phyloP scores from a whole-genome alignment of 768 basidiomycete genomes.

The Fomitopsis pulvina region DNA sequence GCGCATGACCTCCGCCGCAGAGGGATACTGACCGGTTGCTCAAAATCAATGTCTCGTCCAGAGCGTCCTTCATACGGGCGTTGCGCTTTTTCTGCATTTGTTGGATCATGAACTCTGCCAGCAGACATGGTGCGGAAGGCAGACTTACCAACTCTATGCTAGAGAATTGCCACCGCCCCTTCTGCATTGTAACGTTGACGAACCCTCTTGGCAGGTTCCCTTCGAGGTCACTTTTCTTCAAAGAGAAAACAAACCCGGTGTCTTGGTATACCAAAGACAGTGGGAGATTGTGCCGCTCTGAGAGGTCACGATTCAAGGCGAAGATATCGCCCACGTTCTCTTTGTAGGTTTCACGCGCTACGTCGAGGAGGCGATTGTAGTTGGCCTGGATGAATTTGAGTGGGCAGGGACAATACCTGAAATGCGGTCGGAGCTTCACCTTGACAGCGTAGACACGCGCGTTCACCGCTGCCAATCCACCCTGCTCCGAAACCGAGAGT shows the following conservation, averaged over 20 bases:
- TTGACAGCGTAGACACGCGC: constrained; percentile 87
- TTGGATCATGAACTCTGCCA: background rate
- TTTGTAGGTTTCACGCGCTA: constrained; percentile 90
- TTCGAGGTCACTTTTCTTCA: constrained; percentile 64
- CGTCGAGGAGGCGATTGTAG: constrained; percentile 79
- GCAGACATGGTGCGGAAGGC: background rate
- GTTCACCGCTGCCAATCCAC: constrained; percentile 68
- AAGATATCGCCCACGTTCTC: constrained; percentile 90
- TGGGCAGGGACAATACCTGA: background rate
- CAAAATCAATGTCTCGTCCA: constrained; percentile 84
- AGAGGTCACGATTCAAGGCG: constrained; percentile 50
- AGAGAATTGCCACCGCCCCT: constrained; percentile 69
- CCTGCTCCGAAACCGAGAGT: constrained; percentile 33
- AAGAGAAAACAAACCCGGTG: constrained; percentile 61
- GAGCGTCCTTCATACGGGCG: constrained; percentile 80
- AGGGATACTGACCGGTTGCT: constrained; percentile 58
- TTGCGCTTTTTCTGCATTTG: constrained; percentile 73
- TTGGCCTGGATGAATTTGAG: constrained; percentile 44
- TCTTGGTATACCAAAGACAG: constrained; percentile 67
- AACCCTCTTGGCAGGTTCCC: constrained; percentile 62
- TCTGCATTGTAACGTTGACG: constrained; percentile 58
- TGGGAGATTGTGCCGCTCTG: constrained; percentile 59
- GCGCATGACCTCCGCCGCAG: background rate
- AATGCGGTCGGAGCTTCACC: constrained; percentile 23
- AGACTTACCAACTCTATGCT: constrained; percentile 71